Conservation (phyloP, 2,329 filamentous ascomycete genomes). For the Trichoderma koningiopsis region DNA sequence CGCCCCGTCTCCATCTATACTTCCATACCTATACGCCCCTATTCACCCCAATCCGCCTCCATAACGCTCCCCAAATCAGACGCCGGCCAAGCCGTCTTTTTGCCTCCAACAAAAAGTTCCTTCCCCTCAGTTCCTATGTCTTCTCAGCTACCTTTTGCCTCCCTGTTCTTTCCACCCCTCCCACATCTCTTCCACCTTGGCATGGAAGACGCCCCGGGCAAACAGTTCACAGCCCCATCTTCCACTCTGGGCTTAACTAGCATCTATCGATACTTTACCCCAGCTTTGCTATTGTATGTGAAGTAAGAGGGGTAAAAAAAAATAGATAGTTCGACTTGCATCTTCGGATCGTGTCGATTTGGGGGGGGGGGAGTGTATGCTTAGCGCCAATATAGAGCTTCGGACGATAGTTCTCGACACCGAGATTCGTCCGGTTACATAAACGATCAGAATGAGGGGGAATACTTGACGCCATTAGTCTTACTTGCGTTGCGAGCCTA, state of each 20-base stretch:
- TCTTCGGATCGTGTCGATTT: not conserved
- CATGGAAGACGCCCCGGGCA: not conserved
- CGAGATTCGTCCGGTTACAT: conserved; percentile 12
- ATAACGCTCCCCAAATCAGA: not conserved
- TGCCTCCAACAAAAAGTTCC: conserved; percentile 13
- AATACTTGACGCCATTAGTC: not conserved
- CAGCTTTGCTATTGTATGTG: not conserved
- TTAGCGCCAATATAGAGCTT: not conserved
- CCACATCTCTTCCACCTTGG: not conserved
- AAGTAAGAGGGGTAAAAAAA: not conserved
- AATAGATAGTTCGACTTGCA: not conserved
- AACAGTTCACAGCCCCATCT: not conserved
- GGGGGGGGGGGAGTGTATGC: not conserved
- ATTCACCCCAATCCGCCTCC: not conserved
- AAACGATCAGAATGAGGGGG: not conserved
- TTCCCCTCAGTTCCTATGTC: not conserved
- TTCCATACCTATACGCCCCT: not conserved
- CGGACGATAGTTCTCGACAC: not conserved
- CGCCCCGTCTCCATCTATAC: not conserved
- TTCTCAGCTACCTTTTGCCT: not conserved
- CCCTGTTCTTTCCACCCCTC: not conserved
- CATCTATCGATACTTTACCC: not conserved
- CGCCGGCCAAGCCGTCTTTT: not conserved
- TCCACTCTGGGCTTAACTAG: not conserved
- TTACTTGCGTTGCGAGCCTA: conserved; percentile 1